Percentiles rank a stretch among this genome's conserved stretches.
These are phyloP conservation scores for Coniosporium apollinis DNA, from an alignment of 495 filamentous ascomycete genomes.

Conservation along the genomic window DNA sequence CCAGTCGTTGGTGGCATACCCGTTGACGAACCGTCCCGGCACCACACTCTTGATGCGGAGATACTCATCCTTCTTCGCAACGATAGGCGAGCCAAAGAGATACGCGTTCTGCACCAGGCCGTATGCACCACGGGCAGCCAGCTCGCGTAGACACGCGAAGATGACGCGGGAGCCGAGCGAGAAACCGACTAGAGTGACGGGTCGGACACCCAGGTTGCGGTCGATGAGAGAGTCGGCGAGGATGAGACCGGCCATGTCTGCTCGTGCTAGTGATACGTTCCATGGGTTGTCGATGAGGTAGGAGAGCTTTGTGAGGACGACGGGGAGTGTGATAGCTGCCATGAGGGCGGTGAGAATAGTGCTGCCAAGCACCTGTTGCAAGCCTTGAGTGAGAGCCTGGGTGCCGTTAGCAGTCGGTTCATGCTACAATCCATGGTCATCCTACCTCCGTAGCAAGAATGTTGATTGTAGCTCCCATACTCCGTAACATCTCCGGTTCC, in stretches of 20 bases:
- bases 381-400: constrained; percentile 81
- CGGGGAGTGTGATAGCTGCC: constrained; percentile 82
- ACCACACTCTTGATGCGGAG: constrained; percentile 64
- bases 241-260: constrained; percentile 77
- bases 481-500: constrained; percentile 96
- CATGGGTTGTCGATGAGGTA: constrained; percentile 98
- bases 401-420: constrained; percentile 2
- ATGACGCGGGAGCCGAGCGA: constrained; percentile 87
- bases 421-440: too few relatives aligned
- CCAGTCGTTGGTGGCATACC: constrained; percentile 91
- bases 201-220: constrained; percentile 76
- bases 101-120: constrained; percentile 93
- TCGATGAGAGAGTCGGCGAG: constrained; percentile 89
- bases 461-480: constrained; percentile 96
- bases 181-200: constrained; percentile 92
- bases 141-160: constrained; percentile 76
- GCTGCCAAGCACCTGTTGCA: constrained; percentile 87
- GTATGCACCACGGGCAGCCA: constrained; percentile 71
- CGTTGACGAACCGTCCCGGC: constrained; percentile 82
- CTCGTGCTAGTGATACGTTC: constrained; percentile 84
- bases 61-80: constrained; percentile 87
- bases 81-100: constrained; percentile 80
- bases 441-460: constrained; percentile 92
- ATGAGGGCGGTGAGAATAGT: constrained; percentile 80
- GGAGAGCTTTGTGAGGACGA: constrained; percentile 83